Evolutionary conservation across 805 yeast species (phyloP), one percentile per base, ranked within the genome.

Genomic region (Starmera caribaea): DNA sequence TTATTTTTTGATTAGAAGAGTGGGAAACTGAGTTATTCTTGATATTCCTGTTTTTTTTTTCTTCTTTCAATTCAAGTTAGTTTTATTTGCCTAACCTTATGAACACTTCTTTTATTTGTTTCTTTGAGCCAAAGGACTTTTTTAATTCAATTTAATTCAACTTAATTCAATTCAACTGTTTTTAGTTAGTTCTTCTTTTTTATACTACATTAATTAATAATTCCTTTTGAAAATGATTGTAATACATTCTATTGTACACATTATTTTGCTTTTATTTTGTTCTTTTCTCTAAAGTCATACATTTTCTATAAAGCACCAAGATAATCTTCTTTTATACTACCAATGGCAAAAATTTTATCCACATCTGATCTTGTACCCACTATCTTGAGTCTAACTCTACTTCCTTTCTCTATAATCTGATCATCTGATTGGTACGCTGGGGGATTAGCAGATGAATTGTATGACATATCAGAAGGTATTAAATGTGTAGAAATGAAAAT

Each of bases 341-440:
- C 99, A 58, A 92, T 92, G 36, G 97, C 98, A 59, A 87, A 86
- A 59, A 92, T 90, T 53, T 92, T 90, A 55, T 95, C 92, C 12
- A 92, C 98, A 64, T 94, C 97, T 12, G 97, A 85, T 58, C 97
- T 76, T 26, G 96, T 92, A 63, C 97, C 98, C 39, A 90, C 96
- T 35, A 92, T 87, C 68, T 92, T 92, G 50, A 92, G 79, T 59
- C 99, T 76, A 29, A 92, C 92, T 50, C 90, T 78, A 40, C 95
- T 80, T 32, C 97, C 96, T 61, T 90, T 90, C 57, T 86, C 95
- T 35, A 92, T 87, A 46, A 86, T 81, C 65, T 90, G 97, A 52
- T 92, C 98, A 16, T 90, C 92, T 45, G 90, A 80, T 46, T 85
- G 94, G 60, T 87, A 92, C 7, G 97, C 95, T n/a, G 98, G 98